Evolutionary conservation across 371 early-diverging fungal genomes (phyloP), one percentile per base, ranked within the genome.

Genomic region (Cladochytrium tenue): DNA sequence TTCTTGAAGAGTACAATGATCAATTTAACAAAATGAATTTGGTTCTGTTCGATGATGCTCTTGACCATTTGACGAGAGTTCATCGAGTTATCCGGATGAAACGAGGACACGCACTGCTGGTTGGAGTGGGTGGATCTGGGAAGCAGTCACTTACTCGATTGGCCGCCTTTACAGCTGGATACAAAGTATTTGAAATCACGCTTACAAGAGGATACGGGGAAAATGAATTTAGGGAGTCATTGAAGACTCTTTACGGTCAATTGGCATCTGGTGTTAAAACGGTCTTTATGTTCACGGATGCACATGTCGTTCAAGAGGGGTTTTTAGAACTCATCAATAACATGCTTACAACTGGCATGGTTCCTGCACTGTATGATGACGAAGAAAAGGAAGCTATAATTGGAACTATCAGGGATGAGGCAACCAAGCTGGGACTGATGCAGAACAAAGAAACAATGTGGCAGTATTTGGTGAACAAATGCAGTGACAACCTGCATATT

Each of bases 11-110:
- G 55, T 83, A 84, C 73, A 86, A 86, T 64, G 83, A 84, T 17
- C 73, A 68, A 60, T 74, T 67, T 67, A 85, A 85, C 70, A 66
- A 69, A 33, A 85, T 85, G 86, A 83, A 86, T 60, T 65, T 86
- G 2, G 86, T 86, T 7, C 74, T 86, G n/a, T 86, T 86, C 57
- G 84, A 86, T 53, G 84, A 86, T 55, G 86, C 86, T n/a, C 60
- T 86, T 31, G 86, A 86, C 50, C 86, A 86, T 59, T 68, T 86
- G 36, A 83, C 82, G 13, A 66, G 86, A 2, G 77, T 86, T 10
- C 84, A 86, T 51, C 53, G 86, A 4, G 81, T 82, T 1, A 77
- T 86, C 62, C 74, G 84, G 23, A 64, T 84, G 73, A 78, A 77
- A 61, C 70, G 83, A 13, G 86, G 86, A 2, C 84, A 86, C 59